These are phyloP conservation scores for Neospora caninum DNA, from an alignment of 169 alveolate species.

Conservation along the genomic window DNA sequence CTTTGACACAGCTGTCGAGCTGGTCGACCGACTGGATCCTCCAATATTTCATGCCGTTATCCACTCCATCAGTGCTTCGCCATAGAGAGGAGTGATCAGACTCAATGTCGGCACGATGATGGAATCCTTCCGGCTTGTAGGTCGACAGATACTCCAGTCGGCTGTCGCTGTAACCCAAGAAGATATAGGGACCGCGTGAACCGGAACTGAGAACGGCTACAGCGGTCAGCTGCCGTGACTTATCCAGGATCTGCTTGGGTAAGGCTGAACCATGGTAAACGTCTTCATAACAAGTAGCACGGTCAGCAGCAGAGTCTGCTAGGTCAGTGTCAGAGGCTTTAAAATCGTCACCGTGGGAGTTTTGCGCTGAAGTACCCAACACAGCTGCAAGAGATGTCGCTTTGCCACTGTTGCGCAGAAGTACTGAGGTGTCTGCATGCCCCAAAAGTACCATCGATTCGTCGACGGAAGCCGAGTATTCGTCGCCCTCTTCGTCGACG, in stretches of 20 bases:
- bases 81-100: background rate
- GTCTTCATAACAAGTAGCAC: background rate
- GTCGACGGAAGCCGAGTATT: background rate
- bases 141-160: conserved; percentile 4
- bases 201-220: background rate
- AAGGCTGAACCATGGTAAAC: background rate
- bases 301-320: background rate
- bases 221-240: conserved; percentile 4
- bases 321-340: background rate
- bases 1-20: background rate
- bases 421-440: background rate
- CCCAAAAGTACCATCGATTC: conserved; percentile 1
- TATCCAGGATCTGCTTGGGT: background rate
- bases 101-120: background rate
- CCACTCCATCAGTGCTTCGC: background rate
- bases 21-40: background rate
- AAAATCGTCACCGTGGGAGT: background rate
- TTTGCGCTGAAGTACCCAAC: background rate
- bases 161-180: conserved; percentile 17
- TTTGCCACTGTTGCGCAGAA: conserved; percentile 6
- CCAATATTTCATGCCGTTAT: background rate
- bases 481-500: background rate
- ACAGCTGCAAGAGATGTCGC: background rate
- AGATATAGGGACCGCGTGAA: background rate
- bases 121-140: background rate